Base-by-base conservation (phyloP, 371 early-diverging fungal genomes). In the Syncephalastrum sp. region DNA sequence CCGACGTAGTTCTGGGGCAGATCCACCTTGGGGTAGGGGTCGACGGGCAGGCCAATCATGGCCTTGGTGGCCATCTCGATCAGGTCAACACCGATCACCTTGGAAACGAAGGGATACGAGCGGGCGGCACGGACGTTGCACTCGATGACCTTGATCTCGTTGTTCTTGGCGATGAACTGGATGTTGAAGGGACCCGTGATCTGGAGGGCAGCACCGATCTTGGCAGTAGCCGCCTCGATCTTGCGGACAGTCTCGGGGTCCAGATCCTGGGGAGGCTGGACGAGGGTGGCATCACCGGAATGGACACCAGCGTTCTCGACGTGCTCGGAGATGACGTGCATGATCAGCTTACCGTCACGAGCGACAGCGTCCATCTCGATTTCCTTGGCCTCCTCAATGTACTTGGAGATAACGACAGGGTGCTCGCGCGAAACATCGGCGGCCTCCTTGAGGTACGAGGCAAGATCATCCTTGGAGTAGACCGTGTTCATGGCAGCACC, bases 401-500 rank as follows among this genome's bases (percentile, higher is more conserved):
- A 96, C 80, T 96, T 94, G 54, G 94, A 90, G 51, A 96, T 88
- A 24, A 96, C 97, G 24, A 96, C 94, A 1, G 96, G 96, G 65
- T 93, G 90, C 52, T 91, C 87, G 50, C 90, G 93, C 17, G 95
- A 95, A 1, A 97, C 93, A 42, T 84, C 82, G 4, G 92, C 82
- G 5, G 97, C 97, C 63, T 88, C 83, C 38, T 79, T 76, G 57
- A 96, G 82, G 79, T 90, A 86, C 42, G 72, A 66, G 53, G 76
- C 70, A 48, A 96, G 84, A 41, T 85, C 86, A 19, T 82, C 82
- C 13, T 79, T 79, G 13, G 89, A 84, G 70, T 91, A 82, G 15
- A 88, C 95, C 8, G 94, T 94, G 59, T 94, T 94, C 97, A 97
- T 97, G 50, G 97, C 97, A 6, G 96, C 97, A 50, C 97, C 97